phyloP scores from a whole-genome alignment of 805 yeast species.

The Hyphopichia homilentoma region DNA sequence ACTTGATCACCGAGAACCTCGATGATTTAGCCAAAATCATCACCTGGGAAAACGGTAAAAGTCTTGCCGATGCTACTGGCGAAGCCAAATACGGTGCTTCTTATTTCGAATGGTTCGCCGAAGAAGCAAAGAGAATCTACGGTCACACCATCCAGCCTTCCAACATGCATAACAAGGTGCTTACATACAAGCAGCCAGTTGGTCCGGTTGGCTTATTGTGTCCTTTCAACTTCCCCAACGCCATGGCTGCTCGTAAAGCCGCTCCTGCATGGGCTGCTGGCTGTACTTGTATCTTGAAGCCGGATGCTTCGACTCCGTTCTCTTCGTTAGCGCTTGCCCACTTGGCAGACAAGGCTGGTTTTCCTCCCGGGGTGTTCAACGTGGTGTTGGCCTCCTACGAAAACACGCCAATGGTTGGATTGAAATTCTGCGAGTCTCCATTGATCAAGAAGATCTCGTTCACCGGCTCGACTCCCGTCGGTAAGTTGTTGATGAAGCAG shows the following conservation, averaged over 20 bases:
- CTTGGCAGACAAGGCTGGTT: constrained; percentile 55
- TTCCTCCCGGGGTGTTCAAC: constrained; percentile 57
- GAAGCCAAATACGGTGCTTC: constrained; percentile 57
- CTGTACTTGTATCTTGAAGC: constrained; percentile 57
- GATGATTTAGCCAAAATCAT: constrained; percentile 56
- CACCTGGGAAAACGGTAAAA: constrained; percentile 61
- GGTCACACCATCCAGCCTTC: constrained; percentile 57
- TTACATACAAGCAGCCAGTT: constrained; percentile 55
- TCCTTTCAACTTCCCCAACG: constrained; percentile 68
- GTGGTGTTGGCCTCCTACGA: constrained; percentile 45
- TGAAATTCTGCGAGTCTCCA: constrained; percentile 50
- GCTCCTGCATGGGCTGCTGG: constrained; percentile 68
- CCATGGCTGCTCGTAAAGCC: constrained; percentile 64
- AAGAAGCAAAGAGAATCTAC: constrained; percentile 54
- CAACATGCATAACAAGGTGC: constrained; percentile 47
- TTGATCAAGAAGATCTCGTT: constrained; percentile 64
- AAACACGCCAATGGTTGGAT: constrained; percentile 51
- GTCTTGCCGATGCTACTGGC: constrained; percentile 50
- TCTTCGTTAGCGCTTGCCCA: constrained; percentile 55
- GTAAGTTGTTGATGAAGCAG: constrained; percentile 62
- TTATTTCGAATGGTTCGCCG: constrained; percentile 44
- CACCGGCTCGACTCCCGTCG: constrained; percentile 77
- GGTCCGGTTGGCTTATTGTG: constrained; percentile 63
- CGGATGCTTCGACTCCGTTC: constrained; percentile 60
- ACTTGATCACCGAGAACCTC: constrained; percentile 50